Base-by-base conservation (phyloP, 768 basidiomycete genomes). In the Panaeolus papilionaceus region DNA sequence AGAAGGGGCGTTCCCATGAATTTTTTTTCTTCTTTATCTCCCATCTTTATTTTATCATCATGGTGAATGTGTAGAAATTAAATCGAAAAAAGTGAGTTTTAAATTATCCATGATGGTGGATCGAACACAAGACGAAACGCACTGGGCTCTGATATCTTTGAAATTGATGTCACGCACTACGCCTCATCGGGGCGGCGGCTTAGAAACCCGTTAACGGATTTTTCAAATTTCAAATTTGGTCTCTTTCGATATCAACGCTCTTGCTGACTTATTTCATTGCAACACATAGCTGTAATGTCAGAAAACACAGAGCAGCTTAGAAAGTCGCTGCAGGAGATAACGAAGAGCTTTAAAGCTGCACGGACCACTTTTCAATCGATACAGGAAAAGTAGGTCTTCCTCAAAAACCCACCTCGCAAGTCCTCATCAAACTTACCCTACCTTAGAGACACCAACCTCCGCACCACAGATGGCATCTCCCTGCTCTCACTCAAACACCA, bases 401-500 rank as follows among this genome's bases (percentile, higher is more conserved):
- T 23, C 66, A 51, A 26, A 68, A 45, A 23, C 23, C 23, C 23
- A 23, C 23, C 23, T 23, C 23, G 23, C 23, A 23, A 23, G 23
- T 23, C 23, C 23, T 71, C 40, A 61, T 58, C 66, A 45, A 47
- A 61, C 66, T 64, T 63, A 61, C 54, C 12, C 33, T 58, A 28
- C 6, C 14, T 58, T 63, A 61, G 69, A 80, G 71, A 68, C 73
- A 61, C 61, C 71, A 72, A 70, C 61, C 76, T 84, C 20, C 84
- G 92, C 68, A 86, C 84, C 11, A 85, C 83, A 72, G 86, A 93
- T 38, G 98, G 98, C 44, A 94, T 99, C 68, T 98, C 98, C 0
- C 84, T 99, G 4, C 83, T 99, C 26, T 92, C 94, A 11, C 79
- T 96, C 62, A 96, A 98, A 79, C 92, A 96, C 71, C 88, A 95